Evolutionary conservation across 73 alveolate species (phyloP), one percentile per base, ranked within the genome.

Genomic region (Symbiodinium pilosum): DNA sequence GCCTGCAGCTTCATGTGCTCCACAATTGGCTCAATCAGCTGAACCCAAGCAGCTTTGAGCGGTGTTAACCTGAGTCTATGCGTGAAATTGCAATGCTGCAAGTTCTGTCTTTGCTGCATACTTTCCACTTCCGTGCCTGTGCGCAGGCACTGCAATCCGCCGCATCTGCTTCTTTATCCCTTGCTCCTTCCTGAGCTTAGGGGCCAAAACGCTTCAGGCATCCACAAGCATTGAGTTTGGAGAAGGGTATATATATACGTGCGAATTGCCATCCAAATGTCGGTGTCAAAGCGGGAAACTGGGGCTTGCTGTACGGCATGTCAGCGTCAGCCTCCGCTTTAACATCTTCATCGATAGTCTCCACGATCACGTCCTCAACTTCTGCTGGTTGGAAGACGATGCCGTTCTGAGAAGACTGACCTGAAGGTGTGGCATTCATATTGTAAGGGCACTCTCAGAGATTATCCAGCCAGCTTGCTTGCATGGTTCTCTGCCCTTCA

Each of bases 1-100:
- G 92, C 98, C 98, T 99, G 99, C 84, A 99, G 99, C 99, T 99
- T 99, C 99, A 99, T 99, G 99, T 99, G 99, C 99, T 99, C 99
- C 99, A 99, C 99, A 26, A 99, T 94, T 2, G 99, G 99, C 98
- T 99, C 99, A 41, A 99, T 99, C 81, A 99, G 99, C 69, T 99
- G 99, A 26, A 99, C 99, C 99, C 99, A 99, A 98, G 99, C 99
- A 11, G 99, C 99, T 99, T 99, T 99, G 96, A 99, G 99, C 21
- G 99, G 99, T 28, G 99, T 99, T 99, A 99, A 99, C 99, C 99
- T 99, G 99, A 99, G 99, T 47, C 28, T 0, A 12, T 24, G 59
- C 6, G 21, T 9, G 14, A 47, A 47, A 6, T 47, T 47, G n/a
- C n/a, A n/a, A n/a, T n/a, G n/a, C n/a, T n/a, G n/a, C n/a, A 47